These are phyloP conservation scores for Cadophora gregata DNA, from an alignment of 2,329 filamentous ascomycete species.

Conservation along the genomic window DNA sequence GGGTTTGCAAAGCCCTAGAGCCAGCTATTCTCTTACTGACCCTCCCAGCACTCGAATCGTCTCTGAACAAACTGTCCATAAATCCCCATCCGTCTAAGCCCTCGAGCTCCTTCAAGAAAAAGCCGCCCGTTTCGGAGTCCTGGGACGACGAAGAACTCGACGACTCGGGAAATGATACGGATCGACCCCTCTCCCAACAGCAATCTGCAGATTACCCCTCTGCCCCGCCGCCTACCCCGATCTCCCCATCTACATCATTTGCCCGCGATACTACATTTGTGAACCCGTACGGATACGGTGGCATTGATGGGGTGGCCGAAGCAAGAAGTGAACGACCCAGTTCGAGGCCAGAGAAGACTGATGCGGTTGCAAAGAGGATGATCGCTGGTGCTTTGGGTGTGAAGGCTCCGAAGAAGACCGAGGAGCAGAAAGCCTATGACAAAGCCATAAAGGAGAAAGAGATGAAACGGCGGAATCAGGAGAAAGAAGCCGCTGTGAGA, in stretches of 20 bases:
- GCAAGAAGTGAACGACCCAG: slow-evolving; percentile 30
- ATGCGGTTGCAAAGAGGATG: slow-evolving; percentile 85
- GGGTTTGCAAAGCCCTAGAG: slow-evolving; percentile 23
- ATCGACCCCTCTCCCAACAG: slow-evolving; percentile 37
- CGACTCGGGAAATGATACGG: slow-evolving; percentile 45
- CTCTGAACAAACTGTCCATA: slow-evolving; percentile 40
- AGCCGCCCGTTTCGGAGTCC: slow-evolving; percentile 64
- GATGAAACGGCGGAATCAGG: slow-evolving; percentile 74
- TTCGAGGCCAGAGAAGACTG: slow-evolving; percentile 84
- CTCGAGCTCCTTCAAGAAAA: slow-evolving; percentile 42
- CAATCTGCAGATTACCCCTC: slow-evolving; percentile 46
- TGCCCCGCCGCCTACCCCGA: slow-evolving; percentile 72
- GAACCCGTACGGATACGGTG: slow-evolving; percentile 36
- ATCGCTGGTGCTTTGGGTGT: slow-evolving; percentile 90
- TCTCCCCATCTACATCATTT: slow-evolving; percentile 54
- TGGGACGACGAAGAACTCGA: slow-evolving; percentile 75
- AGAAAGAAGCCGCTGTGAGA: slow-evolving; percentile 66
- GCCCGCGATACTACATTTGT: slow-evolving; percentile 28
- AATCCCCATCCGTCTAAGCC: slow-evolving; percentile 37
- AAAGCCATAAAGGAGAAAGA: slow-evolving; percentile 83
- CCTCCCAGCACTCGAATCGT: slow-evolving; percentile 37
- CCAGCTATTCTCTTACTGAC: slow-evolving; percentile 18
- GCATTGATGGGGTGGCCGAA: slow-evolving; percentile 23
- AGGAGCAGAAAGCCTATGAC: slow-evolving; percentile 89
- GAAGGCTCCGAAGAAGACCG: slow-evolving; percentile 78